These are phyloP conservation scores for Emiliania huxleyi DNA, from an alignment of 78 protist species.

Conservation along the genomic window DNA sequence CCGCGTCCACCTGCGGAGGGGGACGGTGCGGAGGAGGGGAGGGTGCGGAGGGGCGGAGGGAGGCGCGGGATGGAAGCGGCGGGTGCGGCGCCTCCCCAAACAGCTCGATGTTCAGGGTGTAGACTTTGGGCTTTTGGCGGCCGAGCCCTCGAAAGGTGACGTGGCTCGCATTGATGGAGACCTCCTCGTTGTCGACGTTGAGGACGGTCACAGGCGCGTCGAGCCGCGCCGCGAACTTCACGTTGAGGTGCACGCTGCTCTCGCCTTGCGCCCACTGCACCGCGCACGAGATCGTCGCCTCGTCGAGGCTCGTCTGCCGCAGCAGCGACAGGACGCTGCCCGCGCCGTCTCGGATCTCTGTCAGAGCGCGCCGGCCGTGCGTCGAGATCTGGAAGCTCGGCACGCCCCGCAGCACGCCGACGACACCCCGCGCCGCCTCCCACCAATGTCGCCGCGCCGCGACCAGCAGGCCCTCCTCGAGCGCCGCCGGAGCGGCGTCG, in stretches of 20 bases:
- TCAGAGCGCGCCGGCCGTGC: background rate
- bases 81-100: too few relatives aligned
- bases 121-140: background rate
- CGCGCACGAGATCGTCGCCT: background rate
- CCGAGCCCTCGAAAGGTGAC: background rate
- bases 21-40: too few relatives aligned
- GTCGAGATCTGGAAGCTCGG: background rate
- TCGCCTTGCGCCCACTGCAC: background rate
- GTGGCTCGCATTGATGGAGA: background rate
- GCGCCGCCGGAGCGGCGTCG: background rate
- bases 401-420: background rate
- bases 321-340: background rate
- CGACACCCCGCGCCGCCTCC: background rate
- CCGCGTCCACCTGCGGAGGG: background rate
- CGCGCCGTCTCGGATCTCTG: background rate
- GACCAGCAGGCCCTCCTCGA: background rate
- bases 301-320: background rate
- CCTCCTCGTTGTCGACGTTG: conserved; percentile 1
- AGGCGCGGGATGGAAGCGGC: too few relatives aligned
- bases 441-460: background rate
- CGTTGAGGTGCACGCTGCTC: background rate
- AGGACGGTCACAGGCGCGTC: conserved; percentile 6
- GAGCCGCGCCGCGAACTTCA: background rate
- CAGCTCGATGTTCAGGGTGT: background rate
- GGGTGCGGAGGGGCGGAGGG: too few relatives aligned